Base-by-base conservation (phyloP, 148 eudicot genomes). In the Rhododendron molle region DNA sequence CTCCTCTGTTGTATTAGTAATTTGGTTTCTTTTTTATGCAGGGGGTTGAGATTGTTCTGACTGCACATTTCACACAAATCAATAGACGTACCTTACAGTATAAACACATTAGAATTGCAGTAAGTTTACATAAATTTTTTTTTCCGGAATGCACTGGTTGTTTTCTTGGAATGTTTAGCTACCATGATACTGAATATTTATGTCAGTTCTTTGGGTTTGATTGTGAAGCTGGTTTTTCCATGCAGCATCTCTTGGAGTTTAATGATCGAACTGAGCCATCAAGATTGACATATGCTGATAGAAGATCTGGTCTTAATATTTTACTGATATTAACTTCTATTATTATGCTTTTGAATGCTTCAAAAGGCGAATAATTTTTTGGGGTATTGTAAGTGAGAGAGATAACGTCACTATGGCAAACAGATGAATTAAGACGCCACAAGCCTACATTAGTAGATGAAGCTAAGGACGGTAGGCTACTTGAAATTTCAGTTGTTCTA, bases 401-500 rank as follows among this genome's bases (percentile, higher is more conserved):
- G 93, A 90, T 94, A 87, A 93, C 94, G 34, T 94, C 98, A 13
- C 92, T 96, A 86, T 96, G 99, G 98, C 96, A 94, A 89, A 96
- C 99, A 72, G 98, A 96, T 92, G 96, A 96, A 87, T 94, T 96
- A 21, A 91, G 99, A 88, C 92, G 96, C 85, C 99, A 93, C 87
- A 93, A 92, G 81, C 98, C 99, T 85, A 96, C 98, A 84, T 98
- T 96, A 43, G 99, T 94, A 67, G 99, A 96, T 92, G 99, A 96
- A 93, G 99, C 99, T 76, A 93, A 94, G 87, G 94, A 98, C 79
- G 98, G 99, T 93, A 90, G 86, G 36, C 69, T 86, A 65, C 80
- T 85, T 78, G 54, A 62, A 71, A 46, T 81, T 79, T 83, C 38
- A 9, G 44, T 36, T 40, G 43, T 40, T 44, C 38, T 49, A 32